Evolutionary conservation across 345 rosid genomes (phyloP), one percentile per base, ranked within the genome.

Genomic region (Cardamine chenopodiifolia): DNA sequence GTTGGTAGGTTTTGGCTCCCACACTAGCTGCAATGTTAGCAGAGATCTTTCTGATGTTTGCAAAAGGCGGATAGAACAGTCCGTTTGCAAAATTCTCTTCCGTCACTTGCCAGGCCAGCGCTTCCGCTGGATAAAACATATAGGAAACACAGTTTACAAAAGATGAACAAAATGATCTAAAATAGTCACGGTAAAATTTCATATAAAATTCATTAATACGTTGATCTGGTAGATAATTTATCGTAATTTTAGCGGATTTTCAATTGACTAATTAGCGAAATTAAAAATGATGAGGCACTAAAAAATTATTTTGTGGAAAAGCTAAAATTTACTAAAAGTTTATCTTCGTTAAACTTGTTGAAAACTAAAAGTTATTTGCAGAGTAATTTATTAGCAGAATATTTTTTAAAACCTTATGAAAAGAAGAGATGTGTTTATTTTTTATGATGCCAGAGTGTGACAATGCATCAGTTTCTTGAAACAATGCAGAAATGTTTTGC

Each of bases 1-100:
- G 97, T 73, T 92, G 88, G 68, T 95, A 95, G 22, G 88, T 90
- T 80, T 90, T 95, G 28, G 89, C 97, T 66, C 90, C 98, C 66
- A 95, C 97, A 31, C 82, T 81, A 15, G 98, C 96, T 45, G 99
- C 96, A 55, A 95, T 95, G 54, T 82, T 73, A 23, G 97, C 99
- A 25, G 98, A 95, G 71, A 95, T 95, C 84, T 89, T 86, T 75
- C 99, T 81, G 76, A 95, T 95, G 80, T 86, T 84, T 56, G 92
- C 62, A 75, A 95, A 90, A 18, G 99, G 98, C 7, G 97, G 97
- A 79, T 89, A 95, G 44, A 95, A 89, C 74, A 90, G 66, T 45
- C 96, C 99, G 63, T 86, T 83, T 5, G 83, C 84, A 22, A 82
- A 86, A 74, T 92, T 76, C 67, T 86, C 93, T 17, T 85, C 76